A percentile compares a stretch with the other conserved stretches of the same genome.
phyloP scores from a whole-genome alignment of 2,329 filamentous ascomycete species.

The Cercospora zeina region DNA sequence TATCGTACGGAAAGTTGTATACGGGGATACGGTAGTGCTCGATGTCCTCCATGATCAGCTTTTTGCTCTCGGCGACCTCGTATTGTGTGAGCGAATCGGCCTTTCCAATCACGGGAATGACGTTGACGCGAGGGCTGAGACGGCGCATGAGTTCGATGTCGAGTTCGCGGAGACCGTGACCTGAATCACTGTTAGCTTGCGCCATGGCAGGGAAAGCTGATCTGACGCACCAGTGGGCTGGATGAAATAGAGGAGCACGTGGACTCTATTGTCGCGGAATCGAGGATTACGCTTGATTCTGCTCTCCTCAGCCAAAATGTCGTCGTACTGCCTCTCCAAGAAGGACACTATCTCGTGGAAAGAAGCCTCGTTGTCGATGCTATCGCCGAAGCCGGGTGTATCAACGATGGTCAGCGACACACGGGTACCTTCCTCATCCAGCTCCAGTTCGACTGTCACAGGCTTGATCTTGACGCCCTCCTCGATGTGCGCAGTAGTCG shows the following conservation, averaged over 20 bases:
- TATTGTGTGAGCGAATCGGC: conserved; percentile 95
- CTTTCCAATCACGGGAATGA: conserved; percentile 98
- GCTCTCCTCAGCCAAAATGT: conserved; percentile 98
- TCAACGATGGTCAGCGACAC: conserved; percentile 98
- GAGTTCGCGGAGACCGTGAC: conserved; percentile 82
- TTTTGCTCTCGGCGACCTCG: conserved; percentile 98
- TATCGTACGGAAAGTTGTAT: conserved; percentile 99
- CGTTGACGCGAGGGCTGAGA: conserved; percentile 94
- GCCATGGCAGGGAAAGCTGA: neutral
- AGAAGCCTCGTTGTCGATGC: conserved; percentile 94
- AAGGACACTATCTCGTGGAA: conserved; percentile 98
- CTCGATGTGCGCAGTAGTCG: conserved; percentile 83
- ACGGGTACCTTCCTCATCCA: conserved; percentile 97
- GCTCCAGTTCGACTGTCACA: conserved; percentile 90
- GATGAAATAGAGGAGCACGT: conserved; percentile 98
- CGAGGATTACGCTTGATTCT: conserved; percentile 99
- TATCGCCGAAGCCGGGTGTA: conserved; percentile 96
- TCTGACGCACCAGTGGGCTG: conserved; percentile 73
- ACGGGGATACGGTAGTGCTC: conserved; percentile 99
- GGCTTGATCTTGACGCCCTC: conserved; percentile 99
- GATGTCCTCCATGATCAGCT: conserved; percentile 99
- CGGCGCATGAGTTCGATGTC: conserved; percentile 99
- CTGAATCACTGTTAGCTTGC: conserved; percentile 25
- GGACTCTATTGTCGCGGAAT: conserved; percentile 98
- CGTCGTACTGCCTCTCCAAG: conserved; percentile 98